A percentile compares a stretch with the other conserved stretches of the same genome.
Evolutionary conservation across 2,329 filamentous ascomycete genomes (phyloP).

Genomic region (Gnomoniopsis smithogilvyi): DNA sequence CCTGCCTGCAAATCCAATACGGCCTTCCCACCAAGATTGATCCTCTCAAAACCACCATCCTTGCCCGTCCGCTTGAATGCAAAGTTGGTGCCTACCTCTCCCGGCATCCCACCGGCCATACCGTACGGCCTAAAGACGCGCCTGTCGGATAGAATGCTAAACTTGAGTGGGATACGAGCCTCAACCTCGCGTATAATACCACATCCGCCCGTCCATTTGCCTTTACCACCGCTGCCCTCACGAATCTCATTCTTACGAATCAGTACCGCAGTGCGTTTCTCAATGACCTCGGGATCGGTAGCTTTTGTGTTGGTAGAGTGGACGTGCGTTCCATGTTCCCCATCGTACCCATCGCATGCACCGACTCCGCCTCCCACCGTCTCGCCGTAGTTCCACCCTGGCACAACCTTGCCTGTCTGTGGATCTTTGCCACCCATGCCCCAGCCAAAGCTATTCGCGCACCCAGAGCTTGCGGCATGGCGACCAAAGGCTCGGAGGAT

Average conservation of each 20-base stretch:
- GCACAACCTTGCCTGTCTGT: conserved; percentile 16
- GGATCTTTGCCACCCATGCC: conserved; percentile 19
- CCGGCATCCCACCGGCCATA: conserved; percentile 28
- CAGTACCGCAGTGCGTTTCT: conserved; percentile 31
- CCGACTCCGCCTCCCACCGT: conserved; percentile 30
- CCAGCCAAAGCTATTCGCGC: conserved; percentile 21
- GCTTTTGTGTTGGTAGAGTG: conserved; percentile 28
- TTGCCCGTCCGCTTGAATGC: conserved; percentile 26
- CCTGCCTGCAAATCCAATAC: conserved; percentile 29
- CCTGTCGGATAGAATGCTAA: conserved; percentile 33
- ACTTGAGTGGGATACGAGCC: conserved; percentile 29
- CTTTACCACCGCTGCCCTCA: conserved; percentile 26
- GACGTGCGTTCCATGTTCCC: conserved; percentile 25
- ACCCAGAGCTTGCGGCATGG: conserved; percentile 19
- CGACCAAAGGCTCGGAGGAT: conserved; percentile 21
- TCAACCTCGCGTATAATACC: conserved; percentile 32
- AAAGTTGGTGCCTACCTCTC: conserved; percentile 25
- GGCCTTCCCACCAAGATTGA: conserved; percentile 31
- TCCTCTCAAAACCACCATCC: conserved; percentile 23
- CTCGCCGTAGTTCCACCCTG: conserved; percentile 28
- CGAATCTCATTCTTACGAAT: conserved; percentile 27
- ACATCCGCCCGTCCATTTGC: conserved; percentile 28
- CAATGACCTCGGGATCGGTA: conserved; percentile 29
- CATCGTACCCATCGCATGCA: conserved; percentile 26
- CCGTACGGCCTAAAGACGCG: conserved; percentile 31